These are phyloP conservation scores for Carex parvula DNA, from an alignment of 176 grass and related monocot genomes.

Conservation along the genomic window DNA sequence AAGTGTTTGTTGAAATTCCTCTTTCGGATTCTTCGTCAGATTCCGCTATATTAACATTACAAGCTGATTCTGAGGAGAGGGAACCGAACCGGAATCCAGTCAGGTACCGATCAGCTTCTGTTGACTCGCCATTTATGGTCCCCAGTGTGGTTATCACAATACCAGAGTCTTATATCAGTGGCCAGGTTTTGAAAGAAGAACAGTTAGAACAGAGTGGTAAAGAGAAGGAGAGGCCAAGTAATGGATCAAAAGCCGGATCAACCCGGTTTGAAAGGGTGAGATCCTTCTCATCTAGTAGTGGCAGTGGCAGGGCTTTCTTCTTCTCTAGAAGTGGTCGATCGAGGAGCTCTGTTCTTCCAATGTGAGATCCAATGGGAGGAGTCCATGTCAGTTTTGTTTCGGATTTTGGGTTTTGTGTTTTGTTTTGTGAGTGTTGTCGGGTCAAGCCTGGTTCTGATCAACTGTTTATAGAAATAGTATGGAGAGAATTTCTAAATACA, in stretches of 20 bases:
- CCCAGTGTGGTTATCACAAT: slow-evolving; percentile 17
- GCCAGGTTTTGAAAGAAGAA: not conserved
- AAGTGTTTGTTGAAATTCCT: slow-evolving; percentile 2
- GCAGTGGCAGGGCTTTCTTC: slow-evolving; percentile 23
- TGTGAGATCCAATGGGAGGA: slow-evolving; percentile 6
- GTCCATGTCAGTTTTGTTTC: not conserved
- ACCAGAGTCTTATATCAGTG: not conserved
- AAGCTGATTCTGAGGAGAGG: not conserved
- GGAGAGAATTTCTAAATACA: not conserved
- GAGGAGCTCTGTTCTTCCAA: slow-evolving; percentile 29
- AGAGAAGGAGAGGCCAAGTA: slow-evolving; percentile 9
- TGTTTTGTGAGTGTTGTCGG: not conserved
- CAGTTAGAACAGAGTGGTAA: not conserved
- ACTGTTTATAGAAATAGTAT: slow-evolving; percentile 23
- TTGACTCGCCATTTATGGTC: slow-evolving; percentile 32
- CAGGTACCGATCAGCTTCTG: slow-evolving; percentile 36
- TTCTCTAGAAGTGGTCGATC: slow-evolving; percentile 24
- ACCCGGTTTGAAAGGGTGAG: slow-evolving; percentile 14
- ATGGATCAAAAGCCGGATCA: not conserved
- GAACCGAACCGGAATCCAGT: not conserved
- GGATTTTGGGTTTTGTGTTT: not conserved
- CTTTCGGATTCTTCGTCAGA: slow-evolving; percentile 8
- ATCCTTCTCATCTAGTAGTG: slow-evolving; percentile 25
- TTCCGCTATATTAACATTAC: not conserved
- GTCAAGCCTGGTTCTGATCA: slow-evolving; percentile 1